phyloP scores from a whole-genome alignment of 1,284 basidiomycete species.

The Malassezia restricta region DNA sequence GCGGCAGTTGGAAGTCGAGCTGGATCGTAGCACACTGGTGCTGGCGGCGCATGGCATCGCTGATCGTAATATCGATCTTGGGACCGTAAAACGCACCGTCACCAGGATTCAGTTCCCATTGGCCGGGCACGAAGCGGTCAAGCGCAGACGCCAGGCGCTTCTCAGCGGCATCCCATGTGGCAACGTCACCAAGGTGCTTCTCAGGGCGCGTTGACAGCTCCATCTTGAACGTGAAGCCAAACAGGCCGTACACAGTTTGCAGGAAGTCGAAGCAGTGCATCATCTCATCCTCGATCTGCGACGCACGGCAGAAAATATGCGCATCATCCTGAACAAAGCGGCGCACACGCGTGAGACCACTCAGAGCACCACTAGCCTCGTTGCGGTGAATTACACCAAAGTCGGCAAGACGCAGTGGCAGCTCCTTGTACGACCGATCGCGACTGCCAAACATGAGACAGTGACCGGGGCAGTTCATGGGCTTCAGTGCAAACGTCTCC shows the following conservation, averaged over 20 bases:
- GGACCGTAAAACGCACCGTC: slow-evolving; percentile 66
- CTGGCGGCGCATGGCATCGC: slow-evolving; percentile 75
- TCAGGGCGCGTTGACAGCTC: slow-evolving; percentile 93
- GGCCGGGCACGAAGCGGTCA: slow-evolving; percentile 72
- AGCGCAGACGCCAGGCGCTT: slow-evolving; percentile 75
- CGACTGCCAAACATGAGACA: slow-evolving; percentile 89
- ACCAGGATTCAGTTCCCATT: slow-evolving; percentile 87
- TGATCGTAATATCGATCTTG: slow-evolving; percentile 91
- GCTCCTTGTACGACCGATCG: slow-evolving; percentile 86
- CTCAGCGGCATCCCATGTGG: slow-evolving; percentile 82
- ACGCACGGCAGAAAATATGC: slow-evolving; percentile 92
- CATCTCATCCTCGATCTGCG: slow-evolving; percentile 80
- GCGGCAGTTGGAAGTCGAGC: slow-evolving; percentile 98
- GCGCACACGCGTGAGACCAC: slow-evolving; percentile 82
- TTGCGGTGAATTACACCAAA: slow-evolving; percentile 97
- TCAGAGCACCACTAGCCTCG: slow-evolving; percentile 86
- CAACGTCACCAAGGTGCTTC: slow-evolving; percentile 78
- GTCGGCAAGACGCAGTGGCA: slow-evolving; percentile 93
- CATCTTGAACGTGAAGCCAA: slow-evolving; percentile 91
- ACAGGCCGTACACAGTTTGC: slow-evolving; percentile 75
- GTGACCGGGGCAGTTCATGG: slow-evolving; percentile 99
- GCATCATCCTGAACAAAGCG: slow-evolving; percentile 96
- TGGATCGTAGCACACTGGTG: slow-evolving; percentile 97
- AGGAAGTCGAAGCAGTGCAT: slow-evolving; percentile 83
- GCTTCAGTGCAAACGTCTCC: slow-evolving; percentile 60